Evolutionary conservation across 306 rosid species (phyloP), one percentile per base, ranked within the genome.

Genomic region (Glycine soja): DNA sequence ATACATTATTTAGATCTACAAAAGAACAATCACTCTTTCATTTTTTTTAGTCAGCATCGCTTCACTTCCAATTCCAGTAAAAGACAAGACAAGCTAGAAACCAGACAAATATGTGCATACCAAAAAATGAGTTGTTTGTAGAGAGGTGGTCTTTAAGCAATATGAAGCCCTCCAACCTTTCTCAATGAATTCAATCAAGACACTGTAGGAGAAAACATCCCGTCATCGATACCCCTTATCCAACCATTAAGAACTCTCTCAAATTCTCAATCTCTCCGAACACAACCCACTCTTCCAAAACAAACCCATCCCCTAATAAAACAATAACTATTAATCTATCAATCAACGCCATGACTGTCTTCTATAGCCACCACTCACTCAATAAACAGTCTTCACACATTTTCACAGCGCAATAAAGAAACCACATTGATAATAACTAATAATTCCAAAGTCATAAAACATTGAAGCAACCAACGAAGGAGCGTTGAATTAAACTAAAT

Each of bases 191-290:
- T 93, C 97, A 95, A 89, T 93, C 97, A 92, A 87, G 92, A 93
- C 93, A 88, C 99, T 96, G 99, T 96, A 96, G 92, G 97, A 96
- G 97, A 96, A 96, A 96, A 90, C 95, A 96, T 87, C 97, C 89
- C 9, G 97, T 96, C 98, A 96, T 89, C 93, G 97, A 88, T 91
- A 89, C 91, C 97, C 98, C 92, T 89, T 75, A 80, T 90, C 97
- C 87, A 83, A 86, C 97, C 87, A 88, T 88, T 88, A 91, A 88
- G 64, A 74, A 81, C 84, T 90, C 84, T 89, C 87, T 85, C 30
- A 24, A 24, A 24, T 24, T 24, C 30, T 24, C 84, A 86, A 83
- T 84, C 85, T 85, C 89, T 87, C 91, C 86, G 42, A 86, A 24
- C 30, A 24, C 30, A 24, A 82, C 79, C 81, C 83, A 82, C 56